A percentile compares a stretch with the other conserved stretches of the same genome.
phyloP scores from a whole-genome alignment of 1,139 yeast genomes.

The Hansenula sp. region DNA sequence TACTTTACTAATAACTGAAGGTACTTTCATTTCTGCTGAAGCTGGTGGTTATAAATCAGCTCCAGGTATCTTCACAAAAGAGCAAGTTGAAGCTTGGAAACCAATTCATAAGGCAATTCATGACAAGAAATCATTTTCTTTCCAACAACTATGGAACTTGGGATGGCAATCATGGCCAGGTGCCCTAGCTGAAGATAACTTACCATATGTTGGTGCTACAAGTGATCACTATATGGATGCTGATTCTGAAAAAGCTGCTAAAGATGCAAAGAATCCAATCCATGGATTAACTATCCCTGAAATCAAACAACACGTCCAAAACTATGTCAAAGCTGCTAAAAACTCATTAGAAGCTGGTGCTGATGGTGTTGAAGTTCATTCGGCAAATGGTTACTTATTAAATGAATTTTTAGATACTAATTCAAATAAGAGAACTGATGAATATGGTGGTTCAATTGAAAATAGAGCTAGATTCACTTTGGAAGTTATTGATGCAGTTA shows the following conservation, averaged over 20 bases:
- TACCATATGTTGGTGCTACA: slow-evolving; percentile 32
- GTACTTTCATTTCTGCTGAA: slow-evolving; percentile 30
- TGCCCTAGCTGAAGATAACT: slow-evolving; percentile 23
- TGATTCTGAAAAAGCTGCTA: slow-evolving; percentile 28
- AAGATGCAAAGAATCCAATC: slow-evolving; percentile 28
- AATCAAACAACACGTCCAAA: slow-evolving; percentile 30
- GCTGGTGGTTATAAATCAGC: slow-evolving; percentile 32
- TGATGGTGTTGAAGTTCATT: slow-evolving; percentile 36
- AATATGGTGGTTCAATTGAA: slow-evolving; percentile 39
- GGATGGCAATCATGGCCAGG: slow-evolving; percentile 33
- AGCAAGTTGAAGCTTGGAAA: slow-evolving; percentile 33
- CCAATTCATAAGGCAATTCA: slow-evolving; percentile 32
- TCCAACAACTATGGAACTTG: slow-evolving; percentile 36
- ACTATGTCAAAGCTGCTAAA: slow-evolving; percentile 34
- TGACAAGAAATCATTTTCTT: slow-evolving; percentile 30
- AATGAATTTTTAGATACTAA: slow-evolving; percentile 34
- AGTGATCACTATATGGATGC: slow-evolving; percentile 31
- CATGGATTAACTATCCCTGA: slow-evolving; percentile 33
- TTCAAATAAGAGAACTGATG: slow-evolving; percentile 35
- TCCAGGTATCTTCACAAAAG: slow-evolving; percentile 44
- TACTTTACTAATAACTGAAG: slow-evolving; percentile 40
- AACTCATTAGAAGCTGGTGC: slow-evolving; percentile 33
- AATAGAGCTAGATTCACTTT: slow-evolving; percentile 30
- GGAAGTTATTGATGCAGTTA: slow-evolving; percentile 29
- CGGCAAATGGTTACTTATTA: slow-evolving; percentile 30